Evolutionary conservation across 441 rosid species (phyloP), one percentile per base, ranked within the genome.

Genomic region (Arabidopsis lyrata): DNA sequence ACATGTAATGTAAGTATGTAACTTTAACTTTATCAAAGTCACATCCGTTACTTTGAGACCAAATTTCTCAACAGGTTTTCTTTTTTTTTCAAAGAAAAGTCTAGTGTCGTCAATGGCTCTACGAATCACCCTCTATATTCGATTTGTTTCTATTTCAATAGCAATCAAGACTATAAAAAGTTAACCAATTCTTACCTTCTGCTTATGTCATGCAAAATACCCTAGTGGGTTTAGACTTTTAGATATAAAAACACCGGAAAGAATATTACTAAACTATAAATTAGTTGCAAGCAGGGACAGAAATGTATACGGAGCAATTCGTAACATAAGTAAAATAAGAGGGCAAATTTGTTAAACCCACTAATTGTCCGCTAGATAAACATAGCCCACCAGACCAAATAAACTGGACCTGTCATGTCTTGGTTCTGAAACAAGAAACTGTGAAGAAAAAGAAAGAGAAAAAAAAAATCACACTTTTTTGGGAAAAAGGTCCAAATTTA

Each of bases 341-440:
- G 65, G 76, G 56, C 35, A 59, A 0, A 38, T 38, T 6, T 29
- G 24, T 31, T 13, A 61, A 62, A 36, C 10, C 2, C 1, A 8
- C 0, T 11, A 5, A 32, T 27, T 62, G 53, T 70, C 63, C 20
- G 47, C 75, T 76, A 70, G 36, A 47, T 76, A 69, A 49, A 55
- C 35, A 44, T 45, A 56, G 39, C 27, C 56, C 57, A 42, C 58
- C 50, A 61, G 59, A 63, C 68, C 71, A 62, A 54, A 34, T 74
- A 70, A 29, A 63, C 61, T 38, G 35, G 61, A 70, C 72, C 65
- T 64, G 63, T 77, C 72, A 57, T 64, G 68, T 57, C 76, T 77
- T 64, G 50, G 38, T 69, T 70, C 72, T 64, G 61, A 70, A 57
- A 77, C 76, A 52, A 63, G 63, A 57, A 57, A 64, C 67, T 22